Base-by-base conservation (phyloP, 2,329 filamentous ascomycete genomes). In the Stachybotrys elegans region DNA sequence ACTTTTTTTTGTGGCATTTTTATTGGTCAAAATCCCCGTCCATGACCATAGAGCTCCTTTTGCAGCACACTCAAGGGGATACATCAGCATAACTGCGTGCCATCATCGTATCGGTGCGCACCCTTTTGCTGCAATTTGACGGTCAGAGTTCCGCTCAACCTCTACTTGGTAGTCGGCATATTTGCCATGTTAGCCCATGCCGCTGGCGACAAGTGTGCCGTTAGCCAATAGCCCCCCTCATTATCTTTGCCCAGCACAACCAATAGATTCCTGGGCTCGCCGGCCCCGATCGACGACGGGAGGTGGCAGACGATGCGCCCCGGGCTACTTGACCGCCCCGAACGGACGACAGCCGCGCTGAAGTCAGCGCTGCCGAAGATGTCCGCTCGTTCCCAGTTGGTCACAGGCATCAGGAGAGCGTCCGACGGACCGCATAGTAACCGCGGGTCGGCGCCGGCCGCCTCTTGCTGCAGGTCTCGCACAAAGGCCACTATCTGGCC, bases 321-420 rank as follows among this genome's bases (percentile, higher is more conserved):
- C 1, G 35, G 34, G 6, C 43, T 40, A 17, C 55, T 55, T 2
- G 11, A 48, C 34, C 54, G 51, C 37, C 48, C 49, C 2, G 35
- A 31, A 9, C 23, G 43, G 13, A 61, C 21, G 9, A 60, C 52
- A 1, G 60, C 63, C 2, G 55, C 45, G 4, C 57, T 56, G 40
- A 73, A 72, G 51, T 72, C 66, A 6, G 57, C 51, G 2, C 50
- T 44, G 2, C 60, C 51, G 35, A 61, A 64, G 19, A 72, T 52
- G 29, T 60, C 53, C 7, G 56, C 63, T 35, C 61, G 61, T 5
- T 59, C 54, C 65, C 66, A 69, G 47, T 72, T 73, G 8, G 57
- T 65, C 27, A 65, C 57, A 3, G 51, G 44, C n/a, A 72, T 43
- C 7, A 71, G 53, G 11, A 60, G 25, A 27, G 56, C 54, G 29